phyloP scores from a whole-genome alignment of 768 basidiomycete genomes.

The Leccinellum luteum region DNA sequence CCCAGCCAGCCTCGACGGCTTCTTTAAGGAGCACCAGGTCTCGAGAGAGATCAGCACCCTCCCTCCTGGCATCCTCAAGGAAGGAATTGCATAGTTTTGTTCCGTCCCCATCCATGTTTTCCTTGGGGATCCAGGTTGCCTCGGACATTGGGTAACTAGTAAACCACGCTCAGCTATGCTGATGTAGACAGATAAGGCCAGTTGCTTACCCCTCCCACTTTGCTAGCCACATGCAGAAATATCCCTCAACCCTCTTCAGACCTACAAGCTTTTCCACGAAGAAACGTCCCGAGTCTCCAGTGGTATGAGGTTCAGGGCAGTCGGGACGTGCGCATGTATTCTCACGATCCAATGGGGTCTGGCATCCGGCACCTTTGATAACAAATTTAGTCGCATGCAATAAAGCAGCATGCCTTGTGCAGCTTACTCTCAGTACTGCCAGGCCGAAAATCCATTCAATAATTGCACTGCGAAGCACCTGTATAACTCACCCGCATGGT shows the following conservation, averaged over 20 bases:
- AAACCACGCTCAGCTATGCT: not conserved
- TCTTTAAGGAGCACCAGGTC: conserved; percentile 23
- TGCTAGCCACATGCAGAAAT: conserved; percentile 25
- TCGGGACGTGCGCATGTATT: conserved; percentile 26
- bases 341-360: conserved; percentile 5
- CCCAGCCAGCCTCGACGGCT: conserved; percentile 21
- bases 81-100: conserved; percentile 17
- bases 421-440: conserved; percentile 15
- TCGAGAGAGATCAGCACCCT: conserved; percentile 19
- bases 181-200: not conserved
- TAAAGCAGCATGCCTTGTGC: not conserved
- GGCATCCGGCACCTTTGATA: conserved; percentile 15
- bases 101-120: conserved; percentile 23
- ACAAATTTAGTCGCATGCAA: not conserved
- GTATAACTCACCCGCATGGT: conserved; percentile 34
- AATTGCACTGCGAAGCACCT: not conserved
- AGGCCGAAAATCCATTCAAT: not conserved
- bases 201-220: conserved; percentile 34
- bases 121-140: conserved; percentile 31
- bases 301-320: conserved; percentile 17
- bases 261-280: conserved; percentile 31
- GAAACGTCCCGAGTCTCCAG: conserved; percentile 9
- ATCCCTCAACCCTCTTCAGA: conserved; percentile 16
- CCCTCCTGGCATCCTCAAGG: conserved; percentile 9
- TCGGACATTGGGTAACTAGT: conserved; percentile 26